These are phyloP conservation scores for Penicillium diatomitis DNA, from an alignment of 495 filamentous ascomycete species.

Conservation along the genomic window DNA sequence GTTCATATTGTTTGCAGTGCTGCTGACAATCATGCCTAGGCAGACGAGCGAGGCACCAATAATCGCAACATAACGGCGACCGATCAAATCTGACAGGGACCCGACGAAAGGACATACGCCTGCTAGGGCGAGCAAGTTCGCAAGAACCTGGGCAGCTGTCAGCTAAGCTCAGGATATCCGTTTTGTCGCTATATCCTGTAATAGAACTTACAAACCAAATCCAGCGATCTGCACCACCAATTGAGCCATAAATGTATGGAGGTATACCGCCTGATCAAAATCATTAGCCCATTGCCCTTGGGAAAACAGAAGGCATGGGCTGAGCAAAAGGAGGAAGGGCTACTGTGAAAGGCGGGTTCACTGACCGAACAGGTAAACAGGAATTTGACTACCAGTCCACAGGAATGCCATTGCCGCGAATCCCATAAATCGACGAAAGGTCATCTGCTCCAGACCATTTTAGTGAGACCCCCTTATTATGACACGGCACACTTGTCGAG, in stretches of 20 bases:
- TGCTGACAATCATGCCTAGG: slow-evolving; percentile 57
- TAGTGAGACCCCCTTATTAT: no score
- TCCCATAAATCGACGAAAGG: slow-evolving; percentile 47
- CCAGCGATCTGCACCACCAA: slow-evolving; percentile 59
- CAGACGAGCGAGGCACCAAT: slow-evolving; percentile 49
- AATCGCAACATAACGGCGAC: slow-evolving; percentile 59
- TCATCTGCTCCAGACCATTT: slow-evolving; percentile 34
- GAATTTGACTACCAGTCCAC: slow-evolving; percentile 58
- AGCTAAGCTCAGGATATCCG: background rate
- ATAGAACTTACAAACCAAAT: slow-evolving; percentile 52
- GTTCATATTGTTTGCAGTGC: slow-evolving; percentile 57
- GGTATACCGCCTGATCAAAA: slow-evolving; percentile 41
- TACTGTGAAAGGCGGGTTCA: no score
- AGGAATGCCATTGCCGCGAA: slow-evolving; percentile 56
- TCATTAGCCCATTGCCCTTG: background rate
- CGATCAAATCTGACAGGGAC: slow-evolving; percentile 58
- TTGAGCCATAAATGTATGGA: slow-evolving; percentile 54
- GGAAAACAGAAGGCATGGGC: no score
- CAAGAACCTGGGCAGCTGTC: slow-evolving; percentile 35
- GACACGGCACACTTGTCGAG: no score
- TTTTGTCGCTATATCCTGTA: no score
- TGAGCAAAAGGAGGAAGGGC: background rate
- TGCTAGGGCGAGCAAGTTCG: slow-evolving; percentile 57
- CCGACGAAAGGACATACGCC: slow-evolving; percentile 67
- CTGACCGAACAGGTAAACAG: slow-evolving; percentile 51